Evolutionary conservation across 192 early-diverging fungal genomes (phyloP), one percentile per base, ranked within the genome.

Genomic region (Irineochytrium annulatum): DNA sequence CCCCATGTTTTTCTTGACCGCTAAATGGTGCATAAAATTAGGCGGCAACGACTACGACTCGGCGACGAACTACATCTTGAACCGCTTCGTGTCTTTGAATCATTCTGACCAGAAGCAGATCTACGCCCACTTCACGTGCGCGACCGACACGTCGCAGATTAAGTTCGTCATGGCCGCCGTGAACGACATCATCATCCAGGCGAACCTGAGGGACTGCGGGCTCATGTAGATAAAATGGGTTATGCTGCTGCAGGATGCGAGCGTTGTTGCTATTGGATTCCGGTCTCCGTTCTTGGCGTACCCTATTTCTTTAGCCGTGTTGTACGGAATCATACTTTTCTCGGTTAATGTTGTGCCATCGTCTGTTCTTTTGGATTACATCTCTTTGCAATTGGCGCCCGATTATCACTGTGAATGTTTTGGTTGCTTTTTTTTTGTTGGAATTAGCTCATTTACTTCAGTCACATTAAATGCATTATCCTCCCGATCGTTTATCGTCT

Each of bases 101-200:
- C 72, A 77, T 46, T 58, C 46, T 33, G 69, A 75, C 52, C 62
- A 73, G 55, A 81, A 81, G 67, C 68, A 78, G 63, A 74, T 81
- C 34, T 81, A 84, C 73, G 71, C 72, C 28, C 82, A 84, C 65
- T 81, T 81, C 63, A 84, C 82, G 29, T 84, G 82, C 43, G 82
- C 82, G 4, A 84, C 82, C 6, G 82, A 84, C 60, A 81, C 82
- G 3, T 75, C 69, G 16, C 77, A 84, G 55, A 78, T 84, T 62
- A 70, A 73, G 66, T 76, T 76, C 60, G 82, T 84, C 57, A 76
- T 84, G 74, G 75, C 72, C 34, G 76, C 79, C 32, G 82, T 81
- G 5, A 78, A 78, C 62, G 75, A 75, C 60, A 81, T 81, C 55
- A 77, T 81, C 56, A 65, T 80, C 34, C 73, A 74, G 57, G 60